Evolutionary conservation across 441 rosid genomes (phyloP).

Genomic region (Metrosideros polymorpha): DNA sequence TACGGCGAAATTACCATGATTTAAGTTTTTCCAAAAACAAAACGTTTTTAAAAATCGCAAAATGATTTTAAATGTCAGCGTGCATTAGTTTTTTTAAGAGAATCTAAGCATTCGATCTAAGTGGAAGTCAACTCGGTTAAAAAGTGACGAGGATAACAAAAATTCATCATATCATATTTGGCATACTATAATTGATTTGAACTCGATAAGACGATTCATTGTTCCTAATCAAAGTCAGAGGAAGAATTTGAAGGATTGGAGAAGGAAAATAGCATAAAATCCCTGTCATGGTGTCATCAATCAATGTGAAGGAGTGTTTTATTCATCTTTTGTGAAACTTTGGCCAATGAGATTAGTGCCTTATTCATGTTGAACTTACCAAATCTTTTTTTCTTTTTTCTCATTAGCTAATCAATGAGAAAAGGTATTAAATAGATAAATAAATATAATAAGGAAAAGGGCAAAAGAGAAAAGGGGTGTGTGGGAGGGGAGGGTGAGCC

Average conservation of each 20-base stretch:
- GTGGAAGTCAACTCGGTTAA: not conserved
- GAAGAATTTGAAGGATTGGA: not conserved
- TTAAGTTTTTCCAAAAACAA: not conserved
- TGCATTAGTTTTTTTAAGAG: not conserved
- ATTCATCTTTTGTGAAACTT: not conserved
- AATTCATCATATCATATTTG: not conserved
- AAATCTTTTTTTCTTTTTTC: not conserved
- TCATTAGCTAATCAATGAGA: not conserved
- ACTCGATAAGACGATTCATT: accelerated
- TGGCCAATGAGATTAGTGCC: not conserved
- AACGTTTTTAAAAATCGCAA: accelerated
- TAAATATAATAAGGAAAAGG: not conserved
- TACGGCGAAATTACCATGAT: accelerated
- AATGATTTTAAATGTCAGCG: not conserved
- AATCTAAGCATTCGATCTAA: accelerated
- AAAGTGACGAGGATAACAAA: accelerated
- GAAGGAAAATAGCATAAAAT: not conserved
- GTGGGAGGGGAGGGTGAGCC: not conserved
- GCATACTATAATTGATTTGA: accelerated
- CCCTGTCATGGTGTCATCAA: not conserved
- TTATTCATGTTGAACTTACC: not conserved
- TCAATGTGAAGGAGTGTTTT: not conserved
- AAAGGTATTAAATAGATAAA: not conserved
- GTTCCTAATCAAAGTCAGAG: not conserved
- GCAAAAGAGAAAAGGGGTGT: not conserved